Base-by-base conservation (phyloP, 176 grass and related monocot species). In the Zea luxurians region DNA sequence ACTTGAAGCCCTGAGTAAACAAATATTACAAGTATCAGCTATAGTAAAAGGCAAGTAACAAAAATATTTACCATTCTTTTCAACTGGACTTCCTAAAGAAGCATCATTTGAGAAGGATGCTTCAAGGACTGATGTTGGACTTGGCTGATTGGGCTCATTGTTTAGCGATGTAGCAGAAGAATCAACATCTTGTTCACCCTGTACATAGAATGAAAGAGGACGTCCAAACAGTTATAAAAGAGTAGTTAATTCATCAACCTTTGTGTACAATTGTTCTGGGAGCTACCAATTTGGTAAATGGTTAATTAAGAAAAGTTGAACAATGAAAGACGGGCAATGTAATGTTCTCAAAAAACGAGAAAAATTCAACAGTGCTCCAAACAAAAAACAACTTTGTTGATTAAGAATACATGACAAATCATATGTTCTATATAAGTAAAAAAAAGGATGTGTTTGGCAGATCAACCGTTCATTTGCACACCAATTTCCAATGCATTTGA, bases 81-180 rank as follows among this genome's bases (percentile, higher is more conserved):
- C 68, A 41, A 61, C 67, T 35, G 83, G 89, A 78, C 88, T 98
- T 74, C 84, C 80, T 16, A 53, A 40, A 37, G 85, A 93, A 82
- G 84, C 81, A 67, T 92, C 91, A 80, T 74, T 88, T 64, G 95
- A 87, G 53, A 90, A 88, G 37, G 68, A 90, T 48, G 89, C 66
- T 87, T 92, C 87, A 1, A 94, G 77, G 68, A 90, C 86, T 47
- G 91, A 92, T 9, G 74, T 84, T 69, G 91, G 94, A 63, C 87
- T 90, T 2, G 87, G 89, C 44, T 92, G 85, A 78, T 92, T 86
- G 21, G 71, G 58, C 43, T 84, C 80, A 68, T 77, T 71, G 8
- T 78, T 76, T 17, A 58, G 34, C 53, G 52, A 79, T 38, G 70
- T 49, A 61, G 44, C 37, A 44, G 80, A 86, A 50, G 66, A 78